Evolutionary conservation across 345 rosid genomes (phyloP), one percentile per base, ranked within the genome.

Genomic region (Citrus mangshanensis): DNA sequence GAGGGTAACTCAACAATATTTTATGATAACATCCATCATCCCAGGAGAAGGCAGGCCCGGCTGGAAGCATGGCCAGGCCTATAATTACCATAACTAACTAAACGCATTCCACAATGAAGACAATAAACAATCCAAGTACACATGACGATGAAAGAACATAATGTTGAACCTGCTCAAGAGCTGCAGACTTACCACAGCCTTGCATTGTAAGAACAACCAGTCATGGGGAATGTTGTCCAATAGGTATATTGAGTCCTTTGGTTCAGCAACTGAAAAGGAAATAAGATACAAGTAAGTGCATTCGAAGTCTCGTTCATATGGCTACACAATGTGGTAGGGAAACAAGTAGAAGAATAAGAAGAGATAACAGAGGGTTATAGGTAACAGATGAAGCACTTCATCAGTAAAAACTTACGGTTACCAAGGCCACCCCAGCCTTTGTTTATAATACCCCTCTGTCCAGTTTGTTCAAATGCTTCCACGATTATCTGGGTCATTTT

Each of bases 381-480:
- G 27, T 21, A 32, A 68, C 24, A 40, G 16, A 6, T 63, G 25
- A 38, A 70, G 27, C 14, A 18, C 10, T 35, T 18, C 67, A 13
- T n/a, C 49, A 63, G 6, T 56, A 34, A 55, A 79, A 78, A 84
- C 96, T 75, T 86, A 94, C 98, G 83, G 78, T 93, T 85, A 78
- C 98, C 98, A 79, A 94, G 93, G 78, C 98, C 98, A 78, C 98
- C 98, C 99, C 99, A 97, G 71, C 99, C 99, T 89, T 93, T 94
- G 83, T 94, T 94, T 75, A 97, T 97, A 86, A 94, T 93, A 82
- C 97, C 98, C 88, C 98, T 87, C 85, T 94, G 96, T 80, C 88
- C 93, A 55, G 98, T 94, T 85, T 77, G 80, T 79, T 88, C 89
- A 76, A 94, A 80, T 70, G 96, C 96, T 78, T 90, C 86, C 74